These are phyloP conservation scores for Pleodorina starrii DNA, from an alignment of 139 green algal species.

Conservation along the genomic window DNA sequence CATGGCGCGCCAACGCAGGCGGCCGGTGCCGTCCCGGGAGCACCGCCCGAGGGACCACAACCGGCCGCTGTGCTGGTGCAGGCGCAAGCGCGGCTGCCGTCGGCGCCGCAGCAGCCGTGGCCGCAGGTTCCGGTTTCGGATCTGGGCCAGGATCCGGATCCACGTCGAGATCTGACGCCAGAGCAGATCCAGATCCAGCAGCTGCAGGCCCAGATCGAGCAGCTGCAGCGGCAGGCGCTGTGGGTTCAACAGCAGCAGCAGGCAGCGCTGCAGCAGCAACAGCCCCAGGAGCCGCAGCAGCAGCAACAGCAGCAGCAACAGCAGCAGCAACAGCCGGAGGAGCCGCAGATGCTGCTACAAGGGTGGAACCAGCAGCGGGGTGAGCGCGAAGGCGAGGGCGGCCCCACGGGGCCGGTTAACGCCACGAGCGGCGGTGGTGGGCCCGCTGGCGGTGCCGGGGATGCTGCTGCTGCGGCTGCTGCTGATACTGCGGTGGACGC, in stretches of 20 bases:
- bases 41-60: not conserved
- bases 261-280: conserved; percentile 8
- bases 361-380: no score
- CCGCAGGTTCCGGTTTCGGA: no score
- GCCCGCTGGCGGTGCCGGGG: no score
- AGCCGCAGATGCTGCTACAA: no score
- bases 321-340: no score
- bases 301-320: not conserved
- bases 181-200: conserved; percentile 8
- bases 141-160: no score
- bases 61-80: not conserved
- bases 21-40: no score
- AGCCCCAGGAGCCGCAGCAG: not conserved
- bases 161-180: not conserved
- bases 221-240: not conserved
- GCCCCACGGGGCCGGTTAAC: no score
- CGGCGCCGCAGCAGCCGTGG: not conserved
- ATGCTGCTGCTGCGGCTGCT: no score
- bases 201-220: not conserved
- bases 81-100: not conserved
- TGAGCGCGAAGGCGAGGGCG: no score
- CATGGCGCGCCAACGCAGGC: not conserved
- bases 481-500: no score
- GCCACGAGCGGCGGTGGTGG: no score
- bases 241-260: not conserved